These are phyloP conservation scores for Lanmaoa pseudosensibilis DNA, from an alignment of 768 basidiomycete species.

Conservation along the genomic window DNA sequence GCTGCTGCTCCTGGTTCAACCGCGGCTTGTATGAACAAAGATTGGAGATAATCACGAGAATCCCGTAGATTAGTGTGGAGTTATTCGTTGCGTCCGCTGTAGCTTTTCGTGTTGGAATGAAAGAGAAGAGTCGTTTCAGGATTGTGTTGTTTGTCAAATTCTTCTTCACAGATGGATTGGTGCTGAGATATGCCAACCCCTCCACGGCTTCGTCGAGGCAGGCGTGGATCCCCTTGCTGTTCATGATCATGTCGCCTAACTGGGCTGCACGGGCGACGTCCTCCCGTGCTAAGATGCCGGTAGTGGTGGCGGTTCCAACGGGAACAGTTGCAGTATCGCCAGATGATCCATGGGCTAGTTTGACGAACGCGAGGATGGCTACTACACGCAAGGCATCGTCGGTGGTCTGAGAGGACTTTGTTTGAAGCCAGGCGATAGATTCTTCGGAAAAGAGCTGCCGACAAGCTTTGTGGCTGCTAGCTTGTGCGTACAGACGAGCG, in stretches of 20 bases:
- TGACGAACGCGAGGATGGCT: constrained; percentile 75
- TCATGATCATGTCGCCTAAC: constrained; percentile 58
- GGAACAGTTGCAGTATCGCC: constrained; percentile 39
- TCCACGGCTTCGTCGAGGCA: constrained; percentile 70
- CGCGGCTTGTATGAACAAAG: constrained; percentile 68
- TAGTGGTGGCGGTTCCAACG: constrained; percentile 10
- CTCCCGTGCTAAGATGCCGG: constrained; percentile 13
- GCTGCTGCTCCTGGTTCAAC: constrained; percentile 77
- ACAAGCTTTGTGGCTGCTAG: constrained; percentile 71
- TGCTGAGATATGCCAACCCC: constrained; percentile 81
- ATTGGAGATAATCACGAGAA: constrained; percentile 74
- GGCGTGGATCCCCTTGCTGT: constrained; percentile 36
- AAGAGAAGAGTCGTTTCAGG: constrained; percentile 54
- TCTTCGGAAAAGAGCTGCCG: constrained; percentile 59
- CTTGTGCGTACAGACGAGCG: constrained; percentile 74
- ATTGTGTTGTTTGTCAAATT: constrained; percentile 56
- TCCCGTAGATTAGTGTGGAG: constrained; percentile 70
- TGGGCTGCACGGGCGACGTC: constrained; percentile 50
- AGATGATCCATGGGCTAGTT: constrained; percentile 61
- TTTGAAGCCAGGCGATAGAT: constrained; percentile 66
- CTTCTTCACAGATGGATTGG: constrained; percentile 63
- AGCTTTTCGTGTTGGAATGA: constrained; percentile 53
- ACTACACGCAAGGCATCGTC: constrained; percentile 54
- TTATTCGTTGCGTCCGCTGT: constrained; percentile 32
- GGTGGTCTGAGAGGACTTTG: constrained; percentile 47